phyloP scores from a whole-genome alignment of 768 basidiomycete species.

The Rhizopogon vinicolor region DNA sequence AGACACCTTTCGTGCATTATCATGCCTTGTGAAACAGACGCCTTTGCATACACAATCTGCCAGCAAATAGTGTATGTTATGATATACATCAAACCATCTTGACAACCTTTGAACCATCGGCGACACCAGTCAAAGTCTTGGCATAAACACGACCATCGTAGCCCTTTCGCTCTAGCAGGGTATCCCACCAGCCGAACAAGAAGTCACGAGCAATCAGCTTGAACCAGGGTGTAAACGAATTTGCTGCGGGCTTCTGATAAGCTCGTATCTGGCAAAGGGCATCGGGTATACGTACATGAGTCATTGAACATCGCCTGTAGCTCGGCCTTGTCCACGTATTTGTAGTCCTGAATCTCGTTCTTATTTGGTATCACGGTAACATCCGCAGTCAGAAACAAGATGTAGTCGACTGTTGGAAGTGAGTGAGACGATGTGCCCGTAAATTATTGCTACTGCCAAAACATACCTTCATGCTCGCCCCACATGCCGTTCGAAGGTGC shows the following conservation, averaged over 20 bases:
- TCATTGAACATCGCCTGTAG: conserved; percentile 88
- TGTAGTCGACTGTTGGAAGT: conserved; percentile 83
- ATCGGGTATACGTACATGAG: conserved; percentile 42
- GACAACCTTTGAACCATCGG: conserved; percentile 70
- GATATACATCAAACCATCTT: conserved; percentile 44
- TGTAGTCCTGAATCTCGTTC: conserved; percentile 90
- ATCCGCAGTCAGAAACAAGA: conserved; percentile 88
- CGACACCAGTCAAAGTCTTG: conserved; percentile 49
- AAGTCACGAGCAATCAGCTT: conserved; percentile 96
- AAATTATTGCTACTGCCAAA: too few relatives aligned
- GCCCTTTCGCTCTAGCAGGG: conserved; percentile 61
- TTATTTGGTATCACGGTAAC: conserved; percentile 76
- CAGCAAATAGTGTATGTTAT: not conserved
- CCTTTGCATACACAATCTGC: not conserved
- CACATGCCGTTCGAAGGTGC: conserved; percentile 90
- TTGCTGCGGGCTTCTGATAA: conserved; percentile 39
- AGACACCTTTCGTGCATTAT: too few relatives aligned
- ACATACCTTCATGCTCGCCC: conserved; percentile 96
- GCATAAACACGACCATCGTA: conserved; percentile 50
- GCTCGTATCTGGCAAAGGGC: not conserved
- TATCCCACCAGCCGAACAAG: conserved; percentile 98
- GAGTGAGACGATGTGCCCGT: not conserved
- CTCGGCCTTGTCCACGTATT: conserved; percentile 89
- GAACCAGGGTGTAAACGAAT: conserved; percentile 98
- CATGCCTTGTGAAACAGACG: not conserved